phyloP scores from a whole-genome alignment of 495 filamentous ascomycete genomes.

The Aspergillus diversus region DNA sequence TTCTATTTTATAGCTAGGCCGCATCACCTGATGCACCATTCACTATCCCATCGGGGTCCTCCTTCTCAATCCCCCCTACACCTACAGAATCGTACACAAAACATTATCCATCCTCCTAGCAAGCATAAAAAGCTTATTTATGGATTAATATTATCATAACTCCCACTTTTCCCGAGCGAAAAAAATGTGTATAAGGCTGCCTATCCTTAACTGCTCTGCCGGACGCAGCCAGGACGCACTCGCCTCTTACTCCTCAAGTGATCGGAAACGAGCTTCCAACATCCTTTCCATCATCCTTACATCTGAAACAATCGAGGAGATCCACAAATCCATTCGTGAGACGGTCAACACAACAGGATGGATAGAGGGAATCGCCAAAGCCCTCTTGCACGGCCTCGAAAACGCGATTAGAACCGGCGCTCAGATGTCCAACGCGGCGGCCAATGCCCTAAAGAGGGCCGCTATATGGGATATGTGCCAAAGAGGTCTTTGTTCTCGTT shows the following conservation, averaged over 20 bases:
- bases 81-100: too few species aligned
- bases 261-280: conserved; percentile 15
- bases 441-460: conserved; percentile 36
- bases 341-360: conserved; percentile 34
- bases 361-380: conserved; percentile 41
- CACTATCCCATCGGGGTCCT: too few species aligned
- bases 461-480: conserved; percentile 49
- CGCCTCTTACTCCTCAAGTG: neutral
- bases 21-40: too few species aligned
- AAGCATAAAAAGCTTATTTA: too few species aligned
- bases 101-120: too few species aligned
- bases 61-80: too few species aligned
- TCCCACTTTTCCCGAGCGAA: neutral
- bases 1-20: too few species aligned
- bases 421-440: conserved; percentile 36
- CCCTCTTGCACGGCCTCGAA: conserved; percentile 38
- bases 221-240: neutral
- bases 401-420: conserved; percentile 33
- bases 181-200: neutral
- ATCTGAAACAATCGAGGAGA: conserved; percentile 5
- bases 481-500: conserved; percentile 52
- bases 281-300: conserved; percentile 25
- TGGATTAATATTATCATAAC: too few species aligned
- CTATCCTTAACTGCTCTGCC: conserved; percentile 11
- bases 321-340: conserved; percentile 22